Percentiles rank a stretch among this genome's conserved stretches.
Conservation (phyloP, 2,329 filamentous ascomycete species). For the Lomentospora prolificans region DNA sequence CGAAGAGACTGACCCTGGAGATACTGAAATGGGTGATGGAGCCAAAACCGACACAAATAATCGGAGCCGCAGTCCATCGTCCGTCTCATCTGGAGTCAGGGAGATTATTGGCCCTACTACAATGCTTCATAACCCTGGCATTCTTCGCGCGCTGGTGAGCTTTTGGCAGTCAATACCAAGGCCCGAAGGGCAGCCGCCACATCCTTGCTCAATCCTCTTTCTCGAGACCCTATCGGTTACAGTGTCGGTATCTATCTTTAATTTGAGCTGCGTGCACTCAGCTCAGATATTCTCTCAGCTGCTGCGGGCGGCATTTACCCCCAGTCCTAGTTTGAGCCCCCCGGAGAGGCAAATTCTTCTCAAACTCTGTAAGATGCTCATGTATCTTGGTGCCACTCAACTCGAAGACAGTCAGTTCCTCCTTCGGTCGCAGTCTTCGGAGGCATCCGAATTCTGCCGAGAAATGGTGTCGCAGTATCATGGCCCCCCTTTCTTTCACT, state of each 20-base stretch:
- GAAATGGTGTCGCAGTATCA: constrained; percentile 65
- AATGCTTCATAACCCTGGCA: constrained; percentile 49
- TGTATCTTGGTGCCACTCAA: constrained; percentile 65
- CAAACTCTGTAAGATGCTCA: constrained; percentile 58
- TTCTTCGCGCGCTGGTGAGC: constrained; percentile 51
- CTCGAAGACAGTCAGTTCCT: constrained; percentile 79
- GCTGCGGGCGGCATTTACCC: constrained; percentile 49
- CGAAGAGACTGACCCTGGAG: not conserved
- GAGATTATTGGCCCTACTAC: constrained; percentile 41
- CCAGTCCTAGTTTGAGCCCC: constrained; percentile 37
- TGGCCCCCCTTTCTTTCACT: constrained; percentile 79
- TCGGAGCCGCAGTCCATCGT: not conserved
- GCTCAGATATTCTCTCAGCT: constrained; percentile 62
- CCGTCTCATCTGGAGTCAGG: constrained; percentile 22
- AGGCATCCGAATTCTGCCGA: constrained; percentile 59
- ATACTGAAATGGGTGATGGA: not conserved
- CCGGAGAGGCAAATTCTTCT: constrained; percentile 51
- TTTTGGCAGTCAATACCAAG: constrained; percentile 55
- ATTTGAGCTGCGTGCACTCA: constrained; percentile 60
- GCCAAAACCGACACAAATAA: not conserved
- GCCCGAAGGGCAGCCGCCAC: constrained; percentile 29
- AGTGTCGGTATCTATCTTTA: constrained; percentile 54
- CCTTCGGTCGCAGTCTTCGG: constrained; percentile 39
- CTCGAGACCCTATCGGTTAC: constrained; percentile 53
- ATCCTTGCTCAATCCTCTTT: constrained; percentile 51